Evolutionary conservation across 2,329 filamentous ascomycete species (phyloP), one percentile per base, ranked within the genome.

Genomic region (Herpotrichia juniperi): DNA sequence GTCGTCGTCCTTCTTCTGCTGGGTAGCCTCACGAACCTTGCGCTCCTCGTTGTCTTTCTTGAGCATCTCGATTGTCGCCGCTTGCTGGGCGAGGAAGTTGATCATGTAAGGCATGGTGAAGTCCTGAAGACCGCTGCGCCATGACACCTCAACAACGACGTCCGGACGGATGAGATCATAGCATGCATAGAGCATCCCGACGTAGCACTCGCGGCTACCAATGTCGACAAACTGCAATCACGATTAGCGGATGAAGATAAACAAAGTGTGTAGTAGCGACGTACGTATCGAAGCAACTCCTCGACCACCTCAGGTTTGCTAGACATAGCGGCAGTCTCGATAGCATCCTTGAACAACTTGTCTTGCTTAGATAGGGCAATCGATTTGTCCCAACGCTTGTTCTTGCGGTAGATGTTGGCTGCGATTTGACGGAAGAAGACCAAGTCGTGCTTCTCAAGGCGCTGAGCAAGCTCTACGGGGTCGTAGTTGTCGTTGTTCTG

Each of bases 31-130:
- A 56, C 79, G 79, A 16, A 79, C 76, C 75, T 96, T 97, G 68
- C 93, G 89, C 71, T 93, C 90, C 76, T 99, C 96, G 71, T 97
- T 99, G 77, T 99, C 96, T 57, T 91, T 90, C 83, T 96, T 96
- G 56, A 99, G 84, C 53, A 82, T 74, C 53, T 92, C 86, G 62
- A 99, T 88, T 50, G 96, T 88, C 62, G 89, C 87, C 32, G 91
- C 92, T 78, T 97, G 93, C 76, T 96, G 92, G 63, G 88, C 86
- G 58, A 99, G 82, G 80, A 96, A 89, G 80, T 97, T 99, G 84
- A 99, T 97, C 91, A 99, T 96, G 82, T 96, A 99, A 16, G 94
- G 94, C 96, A 99, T 99, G 42, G 93, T 96, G 79, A 96, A 99
- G 79, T 99, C 94, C 67, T 88, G 87, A 32, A 99, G 88, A 54